phyloP scores from a whole-genome alignment of 2,329 filamentous ascomycete genomes.

The Claviceps sp. region DNA sequence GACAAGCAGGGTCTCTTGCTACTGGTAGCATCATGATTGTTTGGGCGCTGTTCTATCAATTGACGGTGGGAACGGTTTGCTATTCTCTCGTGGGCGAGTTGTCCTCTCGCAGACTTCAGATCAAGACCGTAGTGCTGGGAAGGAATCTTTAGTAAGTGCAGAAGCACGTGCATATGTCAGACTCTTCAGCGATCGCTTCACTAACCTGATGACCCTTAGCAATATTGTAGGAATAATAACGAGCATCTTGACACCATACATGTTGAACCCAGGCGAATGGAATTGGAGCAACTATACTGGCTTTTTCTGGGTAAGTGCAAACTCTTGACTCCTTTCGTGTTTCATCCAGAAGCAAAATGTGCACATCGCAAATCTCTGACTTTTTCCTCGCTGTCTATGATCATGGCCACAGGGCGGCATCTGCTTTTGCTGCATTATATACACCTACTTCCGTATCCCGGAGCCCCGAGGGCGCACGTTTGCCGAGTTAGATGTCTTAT shows the following conservation, averaged over 20 bases:
- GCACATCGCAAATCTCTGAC: neutral
- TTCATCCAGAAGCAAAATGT: neutral
- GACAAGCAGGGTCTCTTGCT: slow-evolving; percentile 51
- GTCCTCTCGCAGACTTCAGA: slow-evolving; percentile 68
- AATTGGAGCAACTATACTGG: slow-evolving; percentile 78
- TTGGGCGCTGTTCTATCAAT: slow-evolving; percentile 74
- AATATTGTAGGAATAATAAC: slow-evolving; percentile 74
- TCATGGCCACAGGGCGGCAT: slow-evolving; percentile 43
- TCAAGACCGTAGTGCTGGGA: slow-evolving; percentile 82
- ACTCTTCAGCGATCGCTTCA: neutral
- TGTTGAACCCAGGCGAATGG: slow-evolving; percentile 81
- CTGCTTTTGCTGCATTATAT: slow-evolving; percentile 69
- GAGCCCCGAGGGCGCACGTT: slow-evolving; percentile 72
- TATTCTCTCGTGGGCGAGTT: slow-evolving; percentile 82
- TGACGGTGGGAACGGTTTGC: slow-evolving; percentile 78
- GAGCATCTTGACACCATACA: slow-evolving; percentile 75
- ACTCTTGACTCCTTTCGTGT: neutral
- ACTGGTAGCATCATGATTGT: slow-evolving; percentile 76
- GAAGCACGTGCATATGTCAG: neutral
- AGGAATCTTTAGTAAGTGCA: slow-evolving; percentile 56
- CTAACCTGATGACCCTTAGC: slow-evolving; percentile 20
- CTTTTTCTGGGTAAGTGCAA: slow-evolving; percentile 60
- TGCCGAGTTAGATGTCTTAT: slow-evolving; percentile 74
- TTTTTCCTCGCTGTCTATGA: neutral
- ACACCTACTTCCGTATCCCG: slow-evolving; percentile 45